phyloP scores from a whole-genome alignment of 2,329 filamentous ascomycete species.

The Phialophora tarda region DNA sequence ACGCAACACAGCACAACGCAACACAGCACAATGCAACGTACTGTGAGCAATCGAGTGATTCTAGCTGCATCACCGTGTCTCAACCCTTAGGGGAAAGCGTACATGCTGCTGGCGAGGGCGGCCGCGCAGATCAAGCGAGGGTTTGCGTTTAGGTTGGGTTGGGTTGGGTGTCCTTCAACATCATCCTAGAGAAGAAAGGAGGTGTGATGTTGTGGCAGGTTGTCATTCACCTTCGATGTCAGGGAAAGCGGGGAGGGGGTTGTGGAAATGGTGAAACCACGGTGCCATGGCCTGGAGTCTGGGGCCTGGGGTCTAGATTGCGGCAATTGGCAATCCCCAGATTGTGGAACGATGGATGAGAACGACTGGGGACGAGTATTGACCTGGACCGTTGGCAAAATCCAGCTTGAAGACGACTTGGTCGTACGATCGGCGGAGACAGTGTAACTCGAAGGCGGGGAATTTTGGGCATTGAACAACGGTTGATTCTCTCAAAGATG shows the following conservation, averaged over 20 bases:
- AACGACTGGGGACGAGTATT: too few species aligned
- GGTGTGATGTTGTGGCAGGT: neutral
- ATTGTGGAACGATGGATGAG: too few species aligned
- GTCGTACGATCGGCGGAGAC: neutral
- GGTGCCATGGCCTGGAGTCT: too few species aligned
- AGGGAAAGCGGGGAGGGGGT: neutral
- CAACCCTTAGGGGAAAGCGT: too few species aligned
- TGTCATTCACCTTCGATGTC: neutral
- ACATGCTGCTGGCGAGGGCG: neutral
- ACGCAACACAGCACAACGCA: too few species aligned
- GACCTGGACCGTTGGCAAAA: neutral
- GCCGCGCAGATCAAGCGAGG: neutral
- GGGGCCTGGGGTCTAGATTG: neutral
- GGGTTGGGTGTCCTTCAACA: neutral
- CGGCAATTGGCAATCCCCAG: neutral
- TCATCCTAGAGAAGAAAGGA: neutral
- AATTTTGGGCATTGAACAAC: neutral
- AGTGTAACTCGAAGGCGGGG: constrained; percentile 1
- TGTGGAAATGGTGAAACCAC: neutral
- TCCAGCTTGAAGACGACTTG: neutral
- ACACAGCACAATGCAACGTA: too few species aligned
- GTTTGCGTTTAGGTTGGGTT: too few species aligned
- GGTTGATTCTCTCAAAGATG: neutral
- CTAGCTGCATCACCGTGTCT: too few species aligned
- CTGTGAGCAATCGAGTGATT: too few species aligned